Evolutionary conservation across 768 basidiomycete species (phyloP).

Genomic region (Russula ochroleuca): DNA sequence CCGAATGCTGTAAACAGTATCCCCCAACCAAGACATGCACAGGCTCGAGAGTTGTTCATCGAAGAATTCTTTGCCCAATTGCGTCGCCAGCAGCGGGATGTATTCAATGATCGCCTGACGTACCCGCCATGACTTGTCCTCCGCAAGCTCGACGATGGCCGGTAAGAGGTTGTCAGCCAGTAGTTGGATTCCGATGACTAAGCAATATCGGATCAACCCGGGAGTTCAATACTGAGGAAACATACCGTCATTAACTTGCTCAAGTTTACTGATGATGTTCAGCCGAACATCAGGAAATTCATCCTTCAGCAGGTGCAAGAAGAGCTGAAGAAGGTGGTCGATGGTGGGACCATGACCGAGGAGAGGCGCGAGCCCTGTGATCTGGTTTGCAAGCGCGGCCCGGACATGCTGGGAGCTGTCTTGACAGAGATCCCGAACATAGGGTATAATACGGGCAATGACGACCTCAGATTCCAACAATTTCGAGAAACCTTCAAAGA

Average conservation of each 20-base stretch:
- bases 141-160: conserved; percentile 95
- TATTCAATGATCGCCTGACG: conserved; percentile 99
- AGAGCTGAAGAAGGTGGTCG: conserved; percentile 93
- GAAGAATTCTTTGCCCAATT: conserved; percentile 94
- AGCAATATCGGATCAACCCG: conserved; percentile 2
- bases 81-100: conserved; percentile 97
- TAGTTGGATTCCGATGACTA: conserved; percentile 97
- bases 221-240: conserved; percentile 2
- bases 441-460: conserved; percentile 87
- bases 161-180: conserved; percentile 93
- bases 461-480: conserved; percentile 92
- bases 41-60: conserved; percentile 95
- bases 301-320: conserved; percentile 94
- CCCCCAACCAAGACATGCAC: conserved; percentile 99
- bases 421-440: conserved; percentile 88
- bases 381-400: conserved; percentile 92
- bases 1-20: conserved; percentile 96
- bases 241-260: conserved; percentile 86
- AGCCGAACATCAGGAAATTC: conserved; percentile 97
- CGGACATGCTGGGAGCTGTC: conserved; percentile 96
- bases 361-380: conserved; percentile 92
- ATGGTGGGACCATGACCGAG: conserved; percentile 91
- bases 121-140: conserved; percentile 99
- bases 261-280: conserved; percentile 98
- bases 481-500: conserved; percentile 78